A percentile compares a stretch with the other conserved stretches of the same genome.
Evolutionary conservation across 2,329 filamentous ascomycete species (phyloP).

Genomic region (Conoideocrella luteorostrata): DNA sequence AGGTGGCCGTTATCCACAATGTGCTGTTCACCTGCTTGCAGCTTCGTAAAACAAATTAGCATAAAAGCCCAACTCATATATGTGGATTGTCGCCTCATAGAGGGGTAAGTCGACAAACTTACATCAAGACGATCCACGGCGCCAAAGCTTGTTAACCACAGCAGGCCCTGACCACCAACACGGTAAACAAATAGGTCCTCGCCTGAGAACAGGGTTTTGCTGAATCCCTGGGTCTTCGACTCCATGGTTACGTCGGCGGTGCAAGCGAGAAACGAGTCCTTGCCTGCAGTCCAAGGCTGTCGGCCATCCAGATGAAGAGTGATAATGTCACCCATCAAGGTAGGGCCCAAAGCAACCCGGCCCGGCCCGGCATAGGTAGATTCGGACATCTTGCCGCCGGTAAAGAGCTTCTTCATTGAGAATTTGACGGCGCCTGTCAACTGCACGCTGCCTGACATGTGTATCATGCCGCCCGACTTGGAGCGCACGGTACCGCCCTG

Average conservation of each 20-base stretch:
- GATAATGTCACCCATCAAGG: conserved; percentile 16
- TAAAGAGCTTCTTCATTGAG: conserved; percentile 16
- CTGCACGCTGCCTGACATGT: conserved; percentile 15
- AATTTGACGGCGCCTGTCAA: conserved; percentile 15
- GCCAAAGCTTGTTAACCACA: conserved; percentile 17
- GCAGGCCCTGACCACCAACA: conserved; percentile 11
- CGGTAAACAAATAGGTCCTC: conserved; percentile 16
- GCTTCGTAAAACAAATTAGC: conserved; percentile 4
- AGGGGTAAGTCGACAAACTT: no score
- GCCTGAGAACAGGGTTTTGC: conserved; percentile 16
- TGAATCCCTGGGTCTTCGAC: conserved; percentile 14
- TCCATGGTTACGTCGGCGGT: conserved; percentile 14
- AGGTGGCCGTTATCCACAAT: conserved; percentile 17
- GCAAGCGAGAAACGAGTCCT: conserved; percentile 15
- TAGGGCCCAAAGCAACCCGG: conserved; percentile 12
- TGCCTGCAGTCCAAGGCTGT: conserved; percentile 13
- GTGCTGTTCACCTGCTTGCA: conserved; percentile 16
- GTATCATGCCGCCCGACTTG: conserved; percentile 15
- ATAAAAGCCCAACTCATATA: no score
- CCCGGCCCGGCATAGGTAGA: conserved; percentile 14
- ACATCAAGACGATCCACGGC: conserved; percentile 16
- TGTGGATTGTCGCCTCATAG: no score
- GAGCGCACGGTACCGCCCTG: conserved; percentile 11
- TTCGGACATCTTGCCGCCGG: conserved; percentile 14
- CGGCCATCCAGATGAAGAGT: conserved; percentile 13